phyloP scores from a whole-genome alignment of 1,284 basidiomycete genomes.

The Pisolithus thermaeus region DNA sequence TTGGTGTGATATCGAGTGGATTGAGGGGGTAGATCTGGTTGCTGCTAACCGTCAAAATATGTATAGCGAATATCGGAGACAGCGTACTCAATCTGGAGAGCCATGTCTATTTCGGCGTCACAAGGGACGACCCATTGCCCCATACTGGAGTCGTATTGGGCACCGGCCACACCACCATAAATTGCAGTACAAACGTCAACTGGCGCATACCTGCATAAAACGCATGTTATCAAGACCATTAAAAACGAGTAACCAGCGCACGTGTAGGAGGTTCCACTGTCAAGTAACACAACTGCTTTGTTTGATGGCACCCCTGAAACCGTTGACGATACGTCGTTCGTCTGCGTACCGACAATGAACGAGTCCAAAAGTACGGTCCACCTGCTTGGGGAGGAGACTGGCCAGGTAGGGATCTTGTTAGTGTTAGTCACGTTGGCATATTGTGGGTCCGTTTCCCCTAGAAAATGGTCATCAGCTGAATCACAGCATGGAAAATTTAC shows the following conservation, averaged over 20 bases:
- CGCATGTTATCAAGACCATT: constrained; percentile 1
- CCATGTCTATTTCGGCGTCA: constrained; percentile 63
- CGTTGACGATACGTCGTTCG: constrained; percentile 45
- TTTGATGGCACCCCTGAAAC: constrained; percentile 55
- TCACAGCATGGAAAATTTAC: not conserved
- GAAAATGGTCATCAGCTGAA: constrained; percentile 1
- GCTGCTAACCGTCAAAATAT: constrained; percentile 31
- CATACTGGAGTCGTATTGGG: constrained; percentile 42
- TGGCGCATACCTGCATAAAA: constrained; percentile 52
- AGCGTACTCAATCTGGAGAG: constrained; percentile 66
- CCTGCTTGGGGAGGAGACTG: constrained; percentile 49
- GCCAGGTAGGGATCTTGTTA: constrained; percentile 64
- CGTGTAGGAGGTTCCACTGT: constrained; percentile 77
- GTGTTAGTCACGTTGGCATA: constrained; percentile 54
- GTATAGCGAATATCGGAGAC: constrained; percentile 3
- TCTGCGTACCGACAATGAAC: constrained; percentile 49
- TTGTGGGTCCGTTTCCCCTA: constrained; percentile 59
- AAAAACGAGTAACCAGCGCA: constrained; percentile 32
- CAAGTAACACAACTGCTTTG: constrained; percentile 66
- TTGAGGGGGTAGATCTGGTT: constrained; percentile 66
- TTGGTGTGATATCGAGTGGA: constrained; percentile 63
- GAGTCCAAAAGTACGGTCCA: constrained; percentile 75
- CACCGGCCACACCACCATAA: constrained; percentile 56
- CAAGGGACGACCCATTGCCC: constrained; percentile 70
- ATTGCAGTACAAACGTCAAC: constrained; percentile 57